These are phyloP conservation scores for Rutstroemia sp. DNA, from an alignment of 2,329 filamentous ascomycete genomes.

Conservation along the genomic window DNA sequence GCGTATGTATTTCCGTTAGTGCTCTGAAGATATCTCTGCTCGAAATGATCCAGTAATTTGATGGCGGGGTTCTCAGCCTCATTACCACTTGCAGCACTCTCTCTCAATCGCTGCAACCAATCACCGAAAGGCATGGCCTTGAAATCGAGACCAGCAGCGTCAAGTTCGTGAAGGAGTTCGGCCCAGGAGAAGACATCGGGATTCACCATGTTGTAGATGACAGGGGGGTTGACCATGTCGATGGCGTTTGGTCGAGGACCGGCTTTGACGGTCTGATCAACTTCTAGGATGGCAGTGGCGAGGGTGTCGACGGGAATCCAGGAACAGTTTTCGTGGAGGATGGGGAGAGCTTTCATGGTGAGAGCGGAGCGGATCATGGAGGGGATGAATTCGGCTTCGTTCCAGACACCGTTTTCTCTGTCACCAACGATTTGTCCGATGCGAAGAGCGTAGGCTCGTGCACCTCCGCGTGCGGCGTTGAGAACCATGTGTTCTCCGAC, in stretches of 20 bases:
- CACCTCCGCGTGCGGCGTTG: slow-evolving; percentile 29
- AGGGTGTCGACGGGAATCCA: slow-evolving; percentile 41
- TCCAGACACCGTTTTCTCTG: slow-evolving; percentile 39
- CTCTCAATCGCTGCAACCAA: slow-evolving; percentile 39
- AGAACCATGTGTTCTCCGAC: slow-evolving; percentile 40
- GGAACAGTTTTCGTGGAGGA: slow-evolving; percentile 33
- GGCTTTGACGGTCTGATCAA: slow-evolving; percentile 23
- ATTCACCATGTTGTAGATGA: slow-evolving; percentile 47
- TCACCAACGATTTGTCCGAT: slow-evolving; percentile 46
- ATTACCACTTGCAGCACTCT: slow-evolving; percentile 37
- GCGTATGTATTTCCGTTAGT: not conserved
- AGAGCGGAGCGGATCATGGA: slow-evolving; percentile 41
- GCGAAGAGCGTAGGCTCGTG: slow-evolving; percentile 33
- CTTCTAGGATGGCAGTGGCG: slow-evolving; percentile 35
- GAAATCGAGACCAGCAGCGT: slow-evolving; percentile 37
- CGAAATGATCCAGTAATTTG: slow-evolving; percentile 9
- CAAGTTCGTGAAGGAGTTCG: slow-evolving; percentile 44
- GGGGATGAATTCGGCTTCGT: slow-evolving; percentile 43
- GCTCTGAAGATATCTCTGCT: slow-evolving; percentile 8
- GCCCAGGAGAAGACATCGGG: slow-evolving; percentile 38
- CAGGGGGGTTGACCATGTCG: slow-evolving; percentile 5
- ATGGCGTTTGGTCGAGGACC: slow-evolving; percentile 8
- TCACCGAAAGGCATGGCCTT: slow-evolving; percentile 35
- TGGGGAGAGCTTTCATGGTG: slow-evolving; percentile 38
- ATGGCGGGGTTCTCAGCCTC: slow-evolving; percentile 23